Evolutionary conservation across 2,329 filamentous ascomycete species (phyloP), one percentile per base, ranked within the genome.

Genomic region (Didymella glomerata): DNA sequence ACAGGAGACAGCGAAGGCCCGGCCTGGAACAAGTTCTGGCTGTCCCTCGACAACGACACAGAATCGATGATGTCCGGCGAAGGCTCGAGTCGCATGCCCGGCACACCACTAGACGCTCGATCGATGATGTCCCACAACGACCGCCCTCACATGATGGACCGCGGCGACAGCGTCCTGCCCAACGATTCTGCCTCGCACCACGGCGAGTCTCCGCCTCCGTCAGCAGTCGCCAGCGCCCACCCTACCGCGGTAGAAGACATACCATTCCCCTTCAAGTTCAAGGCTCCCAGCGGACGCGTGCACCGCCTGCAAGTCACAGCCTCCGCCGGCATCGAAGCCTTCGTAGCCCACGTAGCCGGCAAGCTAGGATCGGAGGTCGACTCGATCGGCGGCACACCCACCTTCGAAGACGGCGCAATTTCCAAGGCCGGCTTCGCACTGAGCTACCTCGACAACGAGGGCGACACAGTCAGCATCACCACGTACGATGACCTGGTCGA

Each of bases 11-110:
- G 88, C 69, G 95, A 99, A 79, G 95, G 95, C 0, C 95, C 95
- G 5, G 95, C 95, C 7, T 99, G 95, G 95, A 98, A 97, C 83
- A 99, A 98, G 79, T 99, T 99, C 82, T 99, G 95, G 95, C 84
- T 98, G 67, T 98, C 95, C 0, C 88, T 99, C 70, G 88, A 98
- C 77, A 88, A 96, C 70, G 94, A 97, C 77, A 94, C 93, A 14
- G 95, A 98, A 79, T 99, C 95, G 2, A 90, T 97, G 85, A 88
- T 98, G 78, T 99, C 95, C 60, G 95, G 93, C 60, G 92, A 96
- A 57, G 91, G 90, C 48, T 91, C 90, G 72, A 89, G 89, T 71
- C 89, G 91, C 69, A 82, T 69, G 76, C 87, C 82, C 71, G 87
- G 84, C 51, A 88, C 89, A 57, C 82, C 88, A 20, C 4, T 18